Evolutionary conservation across 331 rosid genomes (phyloP).

Genomic region (Cydonia oblonga): DNA sequence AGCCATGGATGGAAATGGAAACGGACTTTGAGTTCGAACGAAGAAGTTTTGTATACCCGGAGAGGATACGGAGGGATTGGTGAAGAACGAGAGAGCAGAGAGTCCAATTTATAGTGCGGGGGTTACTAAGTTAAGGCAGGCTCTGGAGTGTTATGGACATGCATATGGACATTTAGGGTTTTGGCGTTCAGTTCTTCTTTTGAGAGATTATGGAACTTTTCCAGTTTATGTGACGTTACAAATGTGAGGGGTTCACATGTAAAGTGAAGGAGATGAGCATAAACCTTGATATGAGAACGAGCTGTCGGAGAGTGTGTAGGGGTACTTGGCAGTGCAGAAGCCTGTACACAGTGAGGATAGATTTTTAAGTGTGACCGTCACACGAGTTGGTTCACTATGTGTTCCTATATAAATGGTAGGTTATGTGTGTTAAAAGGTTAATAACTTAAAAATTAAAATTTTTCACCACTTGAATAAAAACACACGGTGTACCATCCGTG

Average conservation of each 20-base stretch:
- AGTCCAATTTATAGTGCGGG: conserved; percentile 1
- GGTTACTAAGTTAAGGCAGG: not conserved
- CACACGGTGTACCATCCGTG: too few relatives aligned
- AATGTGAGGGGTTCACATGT: not conserved
- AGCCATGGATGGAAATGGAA: conserved; percentile 17
- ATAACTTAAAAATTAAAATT: too few relatives aligned
- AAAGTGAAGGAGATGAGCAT: not conserved
- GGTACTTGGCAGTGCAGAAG: conserved; percentile 16
- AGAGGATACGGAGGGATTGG: not conserved
- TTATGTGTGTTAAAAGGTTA: too few relatives aligned
- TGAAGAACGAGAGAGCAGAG: not conserved
- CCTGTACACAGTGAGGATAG: not conserved
- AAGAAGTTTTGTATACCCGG: not conserved
- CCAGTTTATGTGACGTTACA: not conserved
- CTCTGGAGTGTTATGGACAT: not conserved
- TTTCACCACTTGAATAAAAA: too few relatives aligned
- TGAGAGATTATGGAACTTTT: not conserved
- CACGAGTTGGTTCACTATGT: too few relatives aligned
- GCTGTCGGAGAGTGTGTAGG: conserved; percentile 8
- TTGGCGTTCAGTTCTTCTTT: not conserved
- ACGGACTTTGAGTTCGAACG: not conserved
- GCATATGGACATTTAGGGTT: conserved; percentile 1
- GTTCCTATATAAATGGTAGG: too few relatives aligned
- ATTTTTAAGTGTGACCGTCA: too few relatives aligned
- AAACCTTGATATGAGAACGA: conserved; percentile 3